These are phyloP conservation scores for Theobroma grandiflorum DNA, from an alignment of 441 rosid species.

Conservation along the genomic window DNA sequence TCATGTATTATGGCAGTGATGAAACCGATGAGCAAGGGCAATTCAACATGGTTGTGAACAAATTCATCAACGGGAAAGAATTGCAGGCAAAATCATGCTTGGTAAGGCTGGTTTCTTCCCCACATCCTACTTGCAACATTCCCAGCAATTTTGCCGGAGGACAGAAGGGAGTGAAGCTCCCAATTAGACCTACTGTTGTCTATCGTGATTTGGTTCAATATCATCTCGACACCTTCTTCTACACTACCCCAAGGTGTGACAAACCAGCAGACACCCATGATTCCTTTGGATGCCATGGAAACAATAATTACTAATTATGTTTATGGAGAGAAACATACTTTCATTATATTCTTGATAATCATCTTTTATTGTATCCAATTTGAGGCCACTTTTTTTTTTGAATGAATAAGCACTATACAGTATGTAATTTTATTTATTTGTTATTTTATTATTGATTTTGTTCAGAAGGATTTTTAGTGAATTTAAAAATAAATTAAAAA, in stretches of 20 bases:
- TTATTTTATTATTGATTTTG: too few relatives aligned
- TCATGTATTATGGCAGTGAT: conserved; percentile 66
- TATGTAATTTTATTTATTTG: too few relatives aligned
- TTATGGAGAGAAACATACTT: neutral
- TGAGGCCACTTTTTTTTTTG: neutral
- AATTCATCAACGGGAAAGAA: conserved; percentile 50
- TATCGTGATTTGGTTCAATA: conserved; percentile 59
- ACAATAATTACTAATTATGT: neutral
- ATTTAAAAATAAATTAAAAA: too few relatives aligned
- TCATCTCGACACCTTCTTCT: conserved; percentile 57
- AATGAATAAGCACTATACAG: too few relatives aligned
- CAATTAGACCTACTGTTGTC: conserved; percentile 42
- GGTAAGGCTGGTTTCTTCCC: conserved; percentile 74
- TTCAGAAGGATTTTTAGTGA: too few relatives aligned
- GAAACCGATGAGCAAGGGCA: conserved; percentile 64
- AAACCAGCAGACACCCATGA: conserved; percentile 44
- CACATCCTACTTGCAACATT: conserved; percentile 62
- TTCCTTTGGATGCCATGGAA: neutral
- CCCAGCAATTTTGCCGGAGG: conserved; percentile 76
- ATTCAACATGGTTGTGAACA: conserved; percentile 55
- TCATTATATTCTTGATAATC: too few relatives aligned
- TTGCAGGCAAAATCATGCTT: conserved; percentile 54
- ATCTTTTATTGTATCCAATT: neutral
- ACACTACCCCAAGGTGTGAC: conserved; percentile 76
- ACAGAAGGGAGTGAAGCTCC: conserved; percentile 61